A percentile compares a stretch with the other conserved stretches of the same genome.
Conservation (phyloP, 2,329 filamentous ascomycete genomes). For the Cladosporium sp. region DNA sequence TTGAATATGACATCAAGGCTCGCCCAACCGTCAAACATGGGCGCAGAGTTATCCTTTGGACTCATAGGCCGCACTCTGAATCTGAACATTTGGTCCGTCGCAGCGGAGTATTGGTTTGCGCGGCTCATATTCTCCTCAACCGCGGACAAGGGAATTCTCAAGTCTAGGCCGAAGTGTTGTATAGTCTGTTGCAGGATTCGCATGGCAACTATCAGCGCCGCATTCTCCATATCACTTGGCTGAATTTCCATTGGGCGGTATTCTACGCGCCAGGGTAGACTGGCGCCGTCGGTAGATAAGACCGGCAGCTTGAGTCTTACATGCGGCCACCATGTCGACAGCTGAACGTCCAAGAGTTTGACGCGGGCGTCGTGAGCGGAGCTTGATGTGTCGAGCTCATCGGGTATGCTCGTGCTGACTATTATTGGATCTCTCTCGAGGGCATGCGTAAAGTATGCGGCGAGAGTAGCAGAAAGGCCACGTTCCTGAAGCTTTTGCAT, state of each 20-base stretch:
- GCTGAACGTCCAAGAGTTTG: not conserved
- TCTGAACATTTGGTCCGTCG: not conserved
- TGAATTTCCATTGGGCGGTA: not conserved
- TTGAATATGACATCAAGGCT: not conserved
- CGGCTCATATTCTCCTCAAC: not conserved
- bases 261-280: not conserved
- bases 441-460: not conserved
- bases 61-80: not conserved
- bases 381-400: not conserved
- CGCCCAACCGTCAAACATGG: not conserved
- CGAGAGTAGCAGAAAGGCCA: not conserved
- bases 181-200: not conserved
- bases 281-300: not conserved
- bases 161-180: not conserved
- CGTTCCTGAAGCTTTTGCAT: not conserved
- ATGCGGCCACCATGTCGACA: not conserved
- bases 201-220: not conserved
- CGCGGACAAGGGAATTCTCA: not conserved
- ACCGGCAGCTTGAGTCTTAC: not conserved
- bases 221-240: not conserved
- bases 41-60: too few relatives aligned
- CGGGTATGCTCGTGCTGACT: not conserved
- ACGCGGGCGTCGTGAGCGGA: not conserved
- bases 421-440: not conserved
- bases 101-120: not conserved